phyloP scores from a whole-genome alignment of 805 yeast genomes.

The Maudiozyma saulgeensis region DNA sequence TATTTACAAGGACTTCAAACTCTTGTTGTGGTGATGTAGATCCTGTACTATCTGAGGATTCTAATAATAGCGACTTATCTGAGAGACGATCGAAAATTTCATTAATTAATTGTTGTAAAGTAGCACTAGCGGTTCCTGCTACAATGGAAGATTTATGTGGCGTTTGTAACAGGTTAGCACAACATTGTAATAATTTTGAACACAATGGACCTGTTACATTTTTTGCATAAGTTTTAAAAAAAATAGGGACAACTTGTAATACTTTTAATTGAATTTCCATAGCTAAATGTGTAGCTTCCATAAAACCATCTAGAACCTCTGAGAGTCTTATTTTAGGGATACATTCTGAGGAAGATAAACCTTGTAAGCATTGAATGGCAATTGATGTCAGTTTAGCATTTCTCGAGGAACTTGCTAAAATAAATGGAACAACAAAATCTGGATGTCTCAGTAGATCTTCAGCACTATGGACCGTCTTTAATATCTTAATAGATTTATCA shows the following conservation, averaged over 20 bases:
- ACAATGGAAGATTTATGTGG: slow-evolving; percentile 68
- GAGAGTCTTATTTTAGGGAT: slow-evolving; percentile 45
- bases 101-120: slow-evolving; percentile 75
- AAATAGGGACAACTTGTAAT: slow-evolving; percentile 68
- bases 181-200: slow-evolving; percentile 51
- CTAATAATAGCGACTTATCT: neutral
- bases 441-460: slow-evolving; percentile 36
- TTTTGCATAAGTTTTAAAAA: slow-evolving; percentile 54
- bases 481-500: slow-evolving; percentile 41
- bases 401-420: slow-evolving; percentile 62
- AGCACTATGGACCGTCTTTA: slow-evolving; percentile 30
- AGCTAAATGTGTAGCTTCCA: slow-evolving; percentile 66
- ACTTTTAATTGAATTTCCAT: slow-evolving; percentile 80
- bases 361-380: slow-evolving; percentile 63
- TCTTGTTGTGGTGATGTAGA: slow-evolving; percentile 16
- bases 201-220: slow-evolving; percentile 47
- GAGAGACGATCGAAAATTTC: slow-evolving; percentile 63
- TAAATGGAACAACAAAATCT: slow-evolving; percentile 57
- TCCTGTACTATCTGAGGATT: slow-evolving; percentile 15
- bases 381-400: slow-evolving; percentile 65
- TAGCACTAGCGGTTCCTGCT: slow-evolving; percentile 84
- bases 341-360: slow-evolving; percentile 43
- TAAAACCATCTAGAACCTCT: slow-evolving; percentile 54
- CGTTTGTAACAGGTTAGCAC: slow-evolving; percentile 56
- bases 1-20: slow-evolving; percentile 37